Conservation (phyloP, 768 basidiomycete genomes). For the Rickenella mellea region DNA sequence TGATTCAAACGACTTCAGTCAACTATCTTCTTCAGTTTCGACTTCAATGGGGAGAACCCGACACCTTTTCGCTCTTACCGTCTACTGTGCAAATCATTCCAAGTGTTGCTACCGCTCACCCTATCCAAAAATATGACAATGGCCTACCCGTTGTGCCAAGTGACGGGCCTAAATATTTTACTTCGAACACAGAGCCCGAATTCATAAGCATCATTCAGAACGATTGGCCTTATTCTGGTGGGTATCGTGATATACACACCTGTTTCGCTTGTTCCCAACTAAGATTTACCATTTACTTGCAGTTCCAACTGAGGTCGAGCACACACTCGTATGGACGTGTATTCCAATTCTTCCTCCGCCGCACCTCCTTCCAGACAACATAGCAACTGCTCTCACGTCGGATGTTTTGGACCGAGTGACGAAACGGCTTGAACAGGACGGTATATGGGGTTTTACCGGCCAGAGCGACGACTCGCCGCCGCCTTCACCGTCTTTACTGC, state of each 20-base stretch:
- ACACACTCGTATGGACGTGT: conserved; percentile 70
- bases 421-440: conserved; percentile 59
- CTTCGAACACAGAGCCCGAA: conserved; percentile 44
- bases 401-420: conserved; percentile 42
- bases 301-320: conserved; percentile 68
- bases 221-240: conserved; percentile 86
- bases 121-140: too few species aligned
- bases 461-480: conserved; percentile 30
- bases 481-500: conserved; percentile 51
- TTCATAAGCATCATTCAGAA: conserved; percentile 67
- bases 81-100: conserved; percentile 35
- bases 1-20: conserved; percentile 28
- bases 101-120: conserved; percentile 2
- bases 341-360: conserved; percentile 59
- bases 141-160: conserved; percentile 21
- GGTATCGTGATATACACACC: conserved; percentile 7
- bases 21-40: conserved; percentile 62
- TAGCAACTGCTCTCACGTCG: conserved; percentile 37
- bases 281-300: neutral
- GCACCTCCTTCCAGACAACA: conserved; percentile 35
- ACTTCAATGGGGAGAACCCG: conserved; percentile 68
- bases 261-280: neutral
- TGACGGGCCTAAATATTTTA: conserved; percentile 51
- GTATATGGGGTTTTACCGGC: conserved; percentile 79
- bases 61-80: conserved; percentile 49